Evolutionary conservation across 1,139 yeast species (phyloP).

Genomic region (Pichia sorboxylosa): DNA sequence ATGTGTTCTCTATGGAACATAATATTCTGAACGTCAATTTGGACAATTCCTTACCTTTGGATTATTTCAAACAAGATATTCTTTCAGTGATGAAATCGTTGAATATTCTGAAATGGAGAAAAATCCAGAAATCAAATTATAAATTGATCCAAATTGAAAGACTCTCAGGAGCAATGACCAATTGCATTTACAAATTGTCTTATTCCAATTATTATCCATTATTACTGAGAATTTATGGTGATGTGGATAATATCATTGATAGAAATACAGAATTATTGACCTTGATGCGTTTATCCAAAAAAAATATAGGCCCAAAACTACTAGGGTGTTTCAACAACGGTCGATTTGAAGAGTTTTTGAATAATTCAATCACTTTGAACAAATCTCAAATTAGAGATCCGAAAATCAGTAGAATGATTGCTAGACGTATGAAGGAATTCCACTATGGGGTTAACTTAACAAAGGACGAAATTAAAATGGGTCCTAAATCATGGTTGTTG

Average conservation of each 20-base stretch:
- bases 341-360: slow-evolving; percentile 80
- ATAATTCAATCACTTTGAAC: slow-evolving; percentile 65
- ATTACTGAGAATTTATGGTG: slow-evolving; percentile 80
- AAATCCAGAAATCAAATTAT: slow-evolving; percentile 20
- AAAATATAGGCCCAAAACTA: slow-evolving; percentile 78
- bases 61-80: slow-evolving; percentile 77
- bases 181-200: slow-evolving; percentile 66
- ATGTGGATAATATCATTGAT: slow-evolving; percentile 78
- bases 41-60: slow-evolving; percentile 67
- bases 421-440: slow-evolving; percentile 91
- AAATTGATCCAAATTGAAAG: slow-evolving; percentile 42
- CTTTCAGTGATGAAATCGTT: slow-evolving; percentile 53
- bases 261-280: slow-evolving; percentile 68
- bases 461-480: slow-evolving; percentile 35
- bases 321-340: slow-evolving; percentile 88
- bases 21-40: slow-evolving; percentile 28
- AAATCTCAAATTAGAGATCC: slow-evolving; percentile 65
- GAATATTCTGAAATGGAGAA: slow-evolving; percentile 63
- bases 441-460: slow-evolving; percentile 70
- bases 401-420: slow-evolving; percentile 71
- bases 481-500: slow-evolving; percentile 61
- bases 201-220: slow-evolving; percentile 31
- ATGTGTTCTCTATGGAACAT: slow-evolving; percentile 4
- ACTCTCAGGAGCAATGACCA: slow-evolving; percentile 88
- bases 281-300: slow-evolving; percentile 59